Percentiles rank a stretch among this genome's conserved stretches.
Conservation (phyloP, 202 grass and related monocot species). For the Panicum hallii region DNA sequence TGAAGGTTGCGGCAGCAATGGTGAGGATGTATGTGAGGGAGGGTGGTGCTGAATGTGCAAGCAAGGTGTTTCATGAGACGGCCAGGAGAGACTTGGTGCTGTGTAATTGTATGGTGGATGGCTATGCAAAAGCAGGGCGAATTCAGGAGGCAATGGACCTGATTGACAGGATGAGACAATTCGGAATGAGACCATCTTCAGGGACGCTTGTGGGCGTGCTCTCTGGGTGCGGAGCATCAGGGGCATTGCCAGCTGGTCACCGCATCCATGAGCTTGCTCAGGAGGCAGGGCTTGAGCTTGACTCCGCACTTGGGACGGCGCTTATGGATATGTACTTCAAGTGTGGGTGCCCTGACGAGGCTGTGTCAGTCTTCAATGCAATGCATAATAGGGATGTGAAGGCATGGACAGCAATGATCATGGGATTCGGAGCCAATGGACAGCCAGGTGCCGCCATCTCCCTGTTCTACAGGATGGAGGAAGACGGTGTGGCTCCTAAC, state of each 20-base stretch:
- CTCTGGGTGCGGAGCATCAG: conserved; percentile 36
- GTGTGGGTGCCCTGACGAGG: conserved; percentile 55
- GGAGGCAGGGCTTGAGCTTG: conserved; percentile 39
- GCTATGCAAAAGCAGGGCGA: conserved; percentile 46
- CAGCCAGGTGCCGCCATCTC: conserved; percentile 41
- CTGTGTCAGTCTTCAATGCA: conserved; percentile 44
- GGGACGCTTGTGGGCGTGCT: conserved; percentile 58
- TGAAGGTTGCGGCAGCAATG: conserved; percentile 47
- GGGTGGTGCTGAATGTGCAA: neutral
- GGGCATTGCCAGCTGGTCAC: conserved; percentile 17
- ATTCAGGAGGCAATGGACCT: conserved; percentile 48
- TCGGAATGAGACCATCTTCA: conserved; percentile 39
- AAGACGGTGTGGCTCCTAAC: conserved; percentile 50
- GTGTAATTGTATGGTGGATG: conserved; percentile 64
- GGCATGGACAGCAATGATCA: conserved; percentile 70
- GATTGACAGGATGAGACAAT: conserved; percentile 46
- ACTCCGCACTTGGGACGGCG: conserved; percentile 52
- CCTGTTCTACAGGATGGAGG: conserved; percentile 55
- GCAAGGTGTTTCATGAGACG: conserved; percentile 45
- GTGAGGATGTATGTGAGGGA: conserved; percentile 43
- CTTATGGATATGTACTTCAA: conserved; percentile 80
- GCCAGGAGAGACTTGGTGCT: conserved; percentile 44
- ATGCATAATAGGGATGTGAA: conserved; percentile 60
- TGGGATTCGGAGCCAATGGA: conserved; percentile 64
- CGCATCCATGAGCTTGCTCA: conserved; percentile 33